Percentiles rank a stretch among this genome's conserved stretches.
Evolutionary conservation across 2,329 filamentous ascomycete genomes (phyloP).

Genomic region (Verticillium nonalfalfae): DNA sequence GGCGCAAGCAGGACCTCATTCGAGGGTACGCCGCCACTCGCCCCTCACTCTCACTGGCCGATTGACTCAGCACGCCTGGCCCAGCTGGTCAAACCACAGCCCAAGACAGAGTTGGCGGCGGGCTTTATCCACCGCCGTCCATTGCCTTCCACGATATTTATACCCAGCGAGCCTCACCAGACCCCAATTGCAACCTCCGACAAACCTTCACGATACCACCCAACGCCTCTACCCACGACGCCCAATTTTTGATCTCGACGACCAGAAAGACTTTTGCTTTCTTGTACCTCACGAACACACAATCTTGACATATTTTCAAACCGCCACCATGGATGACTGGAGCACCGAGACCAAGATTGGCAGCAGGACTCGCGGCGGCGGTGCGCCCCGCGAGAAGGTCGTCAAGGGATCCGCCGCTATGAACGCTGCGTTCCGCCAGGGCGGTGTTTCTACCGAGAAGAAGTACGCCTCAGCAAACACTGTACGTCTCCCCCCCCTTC

Average conservation of each 20-base stretch:
- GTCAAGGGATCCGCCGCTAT: slow-evolving; percentile 76
- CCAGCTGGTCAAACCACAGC: background rate
- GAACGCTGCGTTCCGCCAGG: slow-evolving; percentile 82
- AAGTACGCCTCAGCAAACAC: slow-evolving; percentile 73
- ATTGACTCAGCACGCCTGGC: slow-evolving; percentile 20
- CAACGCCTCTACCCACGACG: background rate
- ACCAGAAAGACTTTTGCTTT: background rate
- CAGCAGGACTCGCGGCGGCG: slow-evolving; percentile 68
- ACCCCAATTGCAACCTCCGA: background rate
- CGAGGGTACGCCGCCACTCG: background rate
- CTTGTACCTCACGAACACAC: slow-evolving; percentile 1
- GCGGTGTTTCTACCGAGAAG: slow-evolving; percentile 85
- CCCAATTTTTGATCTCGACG: background rate
- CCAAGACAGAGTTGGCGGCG: background rate
- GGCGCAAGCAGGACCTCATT: background rate
- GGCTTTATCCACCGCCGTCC: slow-evolving; percentile 20
- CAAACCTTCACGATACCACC: background rate
- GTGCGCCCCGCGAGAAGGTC: slow-evolving; percentile 71
- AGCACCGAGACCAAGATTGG: slow-evolving; percentile 89
- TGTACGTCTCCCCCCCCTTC: slow-evolving; percentile 46
- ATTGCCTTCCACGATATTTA: slow-evolving; percentile 15
- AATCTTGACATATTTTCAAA: slow-evolving; percentile 18
- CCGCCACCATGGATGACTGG: slow-evolving; percentile 71
- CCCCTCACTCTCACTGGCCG: slow-evolving; percentile 16
- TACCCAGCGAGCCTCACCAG: slow-evolving; percentile 4